A percentile compares a stretch with the other conserved stretches of the same genome.
phyloP scores from a whole-genome alignment of 306 rosid species.

The Erythrophleum fordii region DNA sequence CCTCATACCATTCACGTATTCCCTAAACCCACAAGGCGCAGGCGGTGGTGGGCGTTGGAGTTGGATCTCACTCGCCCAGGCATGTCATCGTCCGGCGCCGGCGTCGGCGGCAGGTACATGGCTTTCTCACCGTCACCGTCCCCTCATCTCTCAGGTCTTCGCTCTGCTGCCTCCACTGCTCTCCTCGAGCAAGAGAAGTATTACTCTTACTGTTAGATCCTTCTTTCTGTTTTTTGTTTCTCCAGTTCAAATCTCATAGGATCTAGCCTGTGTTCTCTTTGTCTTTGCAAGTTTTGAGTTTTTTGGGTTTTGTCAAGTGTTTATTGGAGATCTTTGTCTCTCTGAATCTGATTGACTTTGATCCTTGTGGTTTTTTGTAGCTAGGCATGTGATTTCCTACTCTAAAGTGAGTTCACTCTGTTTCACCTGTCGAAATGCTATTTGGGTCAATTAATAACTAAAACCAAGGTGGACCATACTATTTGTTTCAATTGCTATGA shows the following conservation, averaged over 20 bases:
- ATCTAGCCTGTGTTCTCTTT: neutral
- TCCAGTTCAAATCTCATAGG: neutral
- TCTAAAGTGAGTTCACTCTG: neutral
- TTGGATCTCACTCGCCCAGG: conserved; percentile 11
- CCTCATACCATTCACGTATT: neutral
- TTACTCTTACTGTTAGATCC: conserved; percentile 37
- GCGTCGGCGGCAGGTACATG: conserved; percentile 64
- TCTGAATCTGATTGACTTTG: neutral
- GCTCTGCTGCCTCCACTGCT: conserved; percentile 74
- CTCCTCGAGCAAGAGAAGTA: conserved; percentile 87
- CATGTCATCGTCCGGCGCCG: conserved; percentile 61
- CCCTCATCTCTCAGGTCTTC: conserved; percentile 72
- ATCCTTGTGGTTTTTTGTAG: neutral
- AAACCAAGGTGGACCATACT: neutral
- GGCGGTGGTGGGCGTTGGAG: conserved; percentile 1
- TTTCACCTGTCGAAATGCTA: neutral
- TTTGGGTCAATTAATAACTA: neutral
- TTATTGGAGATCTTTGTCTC: neutral
- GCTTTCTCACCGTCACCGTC: conserved; percentile 85
- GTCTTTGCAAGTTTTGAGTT: neutral
- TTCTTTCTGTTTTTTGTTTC: neutral
- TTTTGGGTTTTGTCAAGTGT: neutral
- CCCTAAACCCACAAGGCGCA: neutral
- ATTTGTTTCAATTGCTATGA: neutral
- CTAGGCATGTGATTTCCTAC: conserved; percentile 8